These are phyloP conservation scores for Arabidopsis hybrid DNA, from an alignment of 441 rosid genomes.

Conservation along the genomic window DNA sequence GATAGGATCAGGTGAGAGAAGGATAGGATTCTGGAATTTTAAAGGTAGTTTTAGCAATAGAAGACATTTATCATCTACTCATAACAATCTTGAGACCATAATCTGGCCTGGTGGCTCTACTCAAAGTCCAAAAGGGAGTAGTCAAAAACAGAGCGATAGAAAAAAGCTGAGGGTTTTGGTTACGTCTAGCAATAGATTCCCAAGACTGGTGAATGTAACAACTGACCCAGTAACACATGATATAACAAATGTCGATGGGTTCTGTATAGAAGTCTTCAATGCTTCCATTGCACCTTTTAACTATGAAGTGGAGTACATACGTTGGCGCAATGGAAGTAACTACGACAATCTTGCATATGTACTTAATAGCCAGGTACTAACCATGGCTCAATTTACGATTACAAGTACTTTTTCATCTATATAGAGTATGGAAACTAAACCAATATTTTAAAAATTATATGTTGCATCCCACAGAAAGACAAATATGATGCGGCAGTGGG, in stretches of 20 bases:
- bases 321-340: conserved; percentile 30
- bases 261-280: conserved; percentile 48
- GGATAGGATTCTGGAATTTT: conserved; percentile 45
- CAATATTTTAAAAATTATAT: not conserved
- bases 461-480: conserved; percentile 34
- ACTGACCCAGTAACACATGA: conserved; percentile 31
- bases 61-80: conserved; percentile 29
- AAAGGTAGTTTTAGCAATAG: conserved; percentile 26
- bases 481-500: conserved; percentile 55
- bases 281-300: conserved; percentile 37
- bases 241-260: conserved; percentile 30
- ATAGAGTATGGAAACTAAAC: not conserved
- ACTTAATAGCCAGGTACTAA: conserved; percentile 43
- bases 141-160: conserved; percentile 1
- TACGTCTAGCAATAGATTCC: conserved; percentile 41
- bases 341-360: conserved; percentile 41
- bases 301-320: conserved; percentile 38
- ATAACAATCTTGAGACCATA: conserved; percentile 33
- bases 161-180: conserved; percentile 46
- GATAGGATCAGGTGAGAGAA: conserved; percentile 40
- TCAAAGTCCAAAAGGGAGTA: conserved; percentile 23
- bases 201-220: conserved; percentile 30
- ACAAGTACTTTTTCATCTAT: not conserved
- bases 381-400: not conserved
- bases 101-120: conserved; percentile 50